These are phyloP conservation scores for Cystobasidium sp. DNA, from an alignment of 1,284 basidiomycete genomes.

Conservation along the genomic window DNA sequence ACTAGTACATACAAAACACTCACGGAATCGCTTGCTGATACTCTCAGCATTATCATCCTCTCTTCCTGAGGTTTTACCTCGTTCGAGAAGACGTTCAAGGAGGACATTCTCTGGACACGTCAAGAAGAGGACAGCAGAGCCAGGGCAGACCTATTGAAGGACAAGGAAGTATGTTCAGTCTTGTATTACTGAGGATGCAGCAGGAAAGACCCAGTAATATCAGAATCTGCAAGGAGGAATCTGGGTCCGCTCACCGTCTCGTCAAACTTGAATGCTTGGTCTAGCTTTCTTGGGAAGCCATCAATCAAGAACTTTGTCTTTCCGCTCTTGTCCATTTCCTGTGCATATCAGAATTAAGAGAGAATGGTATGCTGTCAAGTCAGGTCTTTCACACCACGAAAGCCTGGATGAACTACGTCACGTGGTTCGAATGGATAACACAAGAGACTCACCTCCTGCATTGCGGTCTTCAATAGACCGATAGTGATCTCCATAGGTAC, in stretches of 20 bases:
- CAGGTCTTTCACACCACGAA: neutral
- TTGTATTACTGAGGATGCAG: too few species aligned
- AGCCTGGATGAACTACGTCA: neutral
- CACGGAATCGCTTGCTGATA: slow-evolving; percentile 94
- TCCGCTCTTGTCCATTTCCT: slow-evolving; percentile 64
- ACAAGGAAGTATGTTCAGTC: too few species aligned
- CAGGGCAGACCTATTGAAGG: slow-evolving; percentile 70
- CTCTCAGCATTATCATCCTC: slow-evolving; percentile 95
- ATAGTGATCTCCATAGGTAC: slow-evolving; percentile 98
- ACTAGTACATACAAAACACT: slow-evolving; percentile 54
- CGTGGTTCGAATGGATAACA: slow-evolving; percentile 27
- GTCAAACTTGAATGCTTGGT: slow-evolving; percentile 94
- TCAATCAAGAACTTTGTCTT: slow-evolving; percentile 91
- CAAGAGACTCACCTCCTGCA: slow-evolving; percentile 65
- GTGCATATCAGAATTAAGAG: slow-evolving; percentile 52
- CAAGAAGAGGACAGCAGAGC: slow-evolving; percentile 83
- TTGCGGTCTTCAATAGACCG: slow-evolving; percentile 92
- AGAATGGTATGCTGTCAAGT: neutral
- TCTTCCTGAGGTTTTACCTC: slow-evolving; percentile 90
- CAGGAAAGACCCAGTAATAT: neutral
- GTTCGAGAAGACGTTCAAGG: slow-evolving; percentile 80
- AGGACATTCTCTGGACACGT: slow-evolving; percentile 88
- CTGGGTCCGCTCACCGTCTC: slow-evolving; percentile 66
- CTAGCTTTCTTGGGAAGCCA: slow-evolving; percentile 98
- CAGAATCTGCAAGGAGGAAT: neutral